A percentile compares a stretch with the other conserved stretches of the same genome.
These are phyloP conservation scores for Irpex rosettiformis DNA, from an alignment of 1,284 basidiomycete species.

Conservation along the genomic window DNA sequence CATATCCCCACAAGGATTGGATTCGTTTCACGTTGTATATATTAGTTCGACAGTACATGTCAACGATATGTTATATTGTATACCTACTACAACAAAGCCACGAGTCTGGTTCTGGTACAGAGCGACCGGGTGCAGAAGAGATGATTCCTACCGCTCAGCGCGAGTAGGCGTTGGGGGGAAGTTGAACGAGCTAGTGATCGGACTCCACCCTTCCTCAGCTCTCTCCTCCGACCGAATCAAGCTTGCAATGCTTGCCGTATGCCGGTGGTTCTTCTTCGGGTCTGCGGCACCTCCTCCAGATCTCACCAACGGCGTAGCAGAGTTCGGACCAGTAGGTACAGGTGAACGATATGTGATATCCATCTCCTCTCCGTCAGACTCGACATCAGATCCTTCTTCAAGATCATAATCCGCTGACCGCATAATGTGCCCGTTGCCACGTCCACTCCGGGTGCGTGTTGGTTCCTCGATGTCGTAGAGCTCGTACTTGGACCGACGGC, in stretches of 20 bases:
- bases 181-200: slow-evolving; percentile 47
- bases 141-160: background rate
- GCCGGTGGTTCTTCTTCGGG: slow-evolving; percentile 51
- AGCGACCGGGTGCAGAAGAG: no score
- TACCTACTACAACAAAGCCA: no score
- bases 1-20: background rate
- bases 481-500: slow-evolving; percentile 61
- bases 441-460: slow-evolving; percentile 24
- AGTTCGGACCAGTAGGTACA: slow-evolving; percentile 36
- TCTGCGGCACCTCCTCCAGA: slow-evolving; percentile 19
- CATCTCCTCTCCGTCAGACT: slow-evolving; percentile 57
- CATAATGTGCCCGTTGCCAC: slow-evolving; percentile 30
- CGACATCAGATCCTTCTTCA: slow-evolving; percentile 47
- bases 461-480: slow-evolving; percentile 65
- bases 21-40: background rate
- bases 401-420: slow-evolving; percentile 52
- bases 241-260: slow-evolving; percentile 80
- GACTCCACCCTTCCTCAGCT: slow-evolving; percentile 77
- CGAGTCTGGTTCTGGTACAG: no score
- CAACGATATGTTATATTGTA: background rate
- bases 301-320: slow-evolving; percentile 33
- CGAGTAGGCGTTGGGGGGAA: slow-evolving; percentile 36
- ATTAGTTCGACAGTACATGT: background rate
- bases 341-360: slow-evolving; percentile 72
- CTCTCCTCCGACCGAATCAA: slow-evolving; percentile 72